Evolutionary conservation across 352 stramenopile genomes (phyloP).

Genomic region (Blastocystis sp.): DNA sequence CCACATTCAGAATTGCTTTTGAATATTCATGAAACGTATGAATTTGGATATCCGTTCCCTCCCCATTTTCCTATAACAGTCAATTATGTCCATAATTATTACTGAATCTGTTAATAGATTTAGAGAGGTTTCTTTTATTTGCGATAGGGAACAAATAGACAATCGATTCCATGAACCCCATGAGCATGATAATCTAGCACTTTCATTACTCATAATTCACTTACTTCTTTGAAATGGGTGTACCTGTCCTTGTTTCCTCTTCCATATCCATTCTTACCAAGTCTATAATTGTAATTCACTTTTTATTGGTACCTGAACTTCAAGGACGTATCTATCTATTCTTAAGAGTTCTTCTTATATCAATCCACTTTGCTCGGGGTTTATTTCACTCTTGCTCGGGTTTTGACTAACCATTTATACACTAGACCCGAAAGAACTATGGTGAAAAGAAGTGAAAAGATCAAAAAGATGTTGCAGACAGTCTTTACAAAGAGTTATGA

Average conservation of each 20-base stretch:
- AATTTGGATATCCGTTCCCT: too few species aligned
- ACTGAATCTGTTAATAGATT: too few species aligned
- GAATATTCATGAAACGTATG: too few species aligned
- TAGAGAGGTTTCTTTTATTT: too few species aligned
- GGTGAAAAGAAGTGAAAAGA: slow-evolving; percentile 10
- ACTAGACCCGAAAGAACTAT: neutral
- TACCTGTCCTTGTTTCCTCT: neutral
- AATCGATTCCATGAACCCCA: too few species aligned
- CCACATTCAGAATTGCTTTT: too few species aligned
- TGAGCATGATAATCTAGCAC: too few species aligned
- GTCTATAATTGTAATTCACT: neutral
- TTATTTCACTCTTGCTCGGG: neutral
- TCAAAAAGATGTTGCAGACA: slow-evolving; percentile 5
- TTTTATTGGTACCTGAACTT: neutral
- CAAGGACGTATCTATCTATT: neutral
- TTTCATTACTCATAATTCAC: too few species aligned
- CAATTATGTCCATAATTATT: too few species aligned
- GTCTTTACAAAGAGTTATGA: slow-evolving; percentile 23
- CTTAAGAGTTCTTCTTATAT: neutral
- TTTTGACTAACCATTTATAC: slow-evolving; percentile 9
- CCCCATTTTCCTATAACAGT: too few species aligned
- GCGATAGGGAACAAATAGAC: too few species aligned
- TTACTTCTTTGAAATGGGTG: neutral
- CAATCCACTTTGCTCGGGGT: neutral
- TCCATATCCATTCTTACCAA: neutral